A percentile compares a stretch with the other conserved stretches of the same genome.
Conservation (phyloP, 495 filamentous ascomycete species). For the Sporormia fimetaria region DNA sequence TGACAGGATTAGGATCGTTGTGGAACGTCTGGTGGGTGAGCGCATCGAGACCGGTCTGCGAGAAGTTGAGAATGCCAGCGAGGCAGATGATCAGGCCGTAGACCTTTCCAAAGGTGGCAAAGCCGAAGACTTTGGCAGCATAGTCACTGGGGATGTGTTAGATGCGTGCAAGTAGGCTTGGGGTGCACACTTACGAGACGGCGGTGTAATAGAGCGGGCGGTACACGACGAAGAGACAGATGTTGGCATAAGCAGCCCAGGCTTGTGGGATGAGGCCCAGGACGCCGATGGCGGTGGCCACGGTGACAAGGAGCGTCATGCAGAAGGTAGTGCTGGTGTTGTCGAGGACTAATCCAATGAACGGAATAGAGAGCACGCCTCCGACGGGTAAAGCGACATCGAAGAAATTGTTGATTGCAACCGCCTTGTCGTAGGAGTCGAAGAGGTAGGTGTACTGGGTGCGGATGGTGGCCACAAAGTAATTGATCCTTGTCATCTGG, state of each 20-base stretch:
- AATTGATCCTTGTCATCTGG: constrained; percentile 94
- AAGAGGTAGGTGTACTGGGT: constrained; percentile 77
- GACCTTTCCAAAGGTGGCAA: constrained; percentile 87
- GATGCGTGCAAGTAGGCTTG: not conserved
- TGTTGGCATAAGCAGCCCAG: constrained; percentile 64
- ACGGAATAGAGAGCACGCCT: constrained; percentile 72
- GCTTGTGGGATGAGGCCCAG: constrained; percentile 62
- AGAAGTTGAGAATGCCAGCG: constrained; percentile 78
- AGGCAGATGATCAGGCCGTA: constrained; percentile 92
- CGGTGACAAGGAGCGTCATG: constrained; percentile 57
- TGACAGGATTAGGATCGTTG: constrained; percentile 67
- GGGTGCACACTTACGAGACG: constrained; percentile 43
- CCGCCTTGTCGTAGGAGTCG: constrained; percentile 44
- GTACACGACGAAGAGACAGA: constrained; percentile 69
- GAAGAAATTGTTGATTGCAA: constrained; percentile 70
- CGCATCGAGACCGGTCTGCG: constrained; percentile 70
- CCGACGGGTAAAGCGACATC: constrained; percentile 81
- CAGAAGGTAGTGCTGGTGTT: constrained; percentile 61
- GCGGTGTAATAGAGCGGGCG: constrained; percentile 68
- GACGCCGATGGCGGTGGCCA: constrained; percentile 66
- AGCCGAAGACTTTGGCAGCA: constrained; percentile 89
- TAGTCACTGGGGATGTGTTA: constrained; percentile 53
- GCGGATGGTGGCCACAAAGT: constrained; percentile 86
- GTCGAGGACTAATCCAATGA: constrained; percentile 78
- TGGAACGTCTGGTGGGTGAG: constrained; percentile 62